Evolutionary conservation across 441 rosid genomes (phyloP).

Genomic region (Populus trichocarpa): DNA sequence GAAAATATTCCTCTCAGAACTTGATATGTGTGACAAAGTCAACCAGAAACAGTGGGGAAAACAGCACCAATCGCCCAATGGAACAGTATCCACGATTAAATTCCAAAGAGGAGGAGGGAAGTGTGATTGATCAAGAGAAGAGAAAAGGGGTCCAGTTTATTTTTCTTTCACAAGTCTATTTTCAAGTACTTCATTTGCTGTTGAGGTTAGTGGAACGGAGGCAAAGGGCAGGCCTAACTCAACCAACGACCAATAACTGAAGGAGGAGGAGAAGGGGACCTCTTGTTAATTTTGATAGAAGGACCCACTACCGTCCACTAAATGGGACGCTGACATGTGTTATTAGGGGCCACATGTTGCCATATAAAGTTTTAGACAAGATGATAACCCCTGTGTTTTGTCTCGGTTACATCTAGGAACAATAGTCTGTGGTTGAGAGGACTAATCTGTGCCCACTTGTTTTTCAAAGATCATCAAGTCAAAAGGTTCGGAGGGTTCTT

Average conservation of each 20-base stretch:
- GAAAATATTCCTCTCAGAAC: neutral
- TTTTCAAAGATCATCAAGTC: neutral
- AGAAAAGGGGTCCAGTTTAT: slow-evolving; percentile 10
- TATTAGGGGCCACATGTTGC: neutral
- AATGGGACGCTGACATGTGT: slow-evolving; percentile 18
- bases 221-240: slow-evolving; percentile 22
- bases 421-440: neutral
- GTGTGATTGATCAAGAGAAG: slow-evolving; percentile 3
- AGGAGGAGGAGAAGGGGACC: neutral
- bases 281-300: neutral
- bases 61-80: neutral
- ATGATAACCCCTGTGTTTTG: neutral
- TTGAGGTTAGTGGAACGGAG: slow-evolving; percentile 9
- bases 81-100: neutral
- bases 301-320: slow-evolving; percentile 15
- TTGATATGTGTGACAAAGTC: neutral
- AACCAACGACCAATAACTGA: slow-evolving; percentile 29
- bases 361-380: slow-evolving; percentile 1
- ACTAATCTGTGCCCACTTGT: neutral
- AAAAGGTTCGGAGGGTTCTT: neutral
- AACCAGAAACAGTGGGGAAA: neutral
- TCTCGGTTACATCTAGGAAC: slow-evolving; percentile 8
- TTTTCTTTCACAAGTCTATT: slow-evolving; percentile 3
- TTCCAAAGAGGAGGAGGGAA: neutral
- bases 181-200: slow-evolving; percentile 14